These are phyloP conservation scores for Hanseniaspora sp. DNA, from an alignment of 1,139 yeast genomes.

Conservation along the genomic window DNA sequence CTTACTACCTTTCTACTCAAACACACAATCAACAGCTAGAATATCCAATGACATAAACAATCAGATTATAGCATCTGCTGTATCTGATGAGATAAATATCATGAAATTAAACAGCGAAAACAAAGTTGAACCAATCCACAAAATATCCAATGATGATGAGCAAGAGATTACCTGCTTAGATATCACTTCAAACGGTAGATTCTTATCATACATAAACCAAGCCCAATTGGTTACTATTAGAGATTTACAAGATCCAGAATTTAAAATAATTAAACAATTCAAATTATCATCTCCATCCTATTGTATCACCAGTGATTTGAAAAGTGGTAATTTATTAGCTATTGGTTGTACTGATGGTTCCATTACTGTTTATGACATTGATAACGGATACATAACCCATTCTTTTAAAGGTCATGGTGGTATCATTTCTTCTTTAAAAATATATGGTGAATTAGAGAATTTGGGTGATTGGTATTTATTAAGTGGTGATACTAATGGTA, in stretches of 20 bases:
- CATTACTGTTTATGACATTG: slow-evolving; percentile 85
- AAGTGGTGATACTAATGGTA: slow-evolving; percentile 80
- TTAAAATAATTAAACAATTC: slow-evolving; percentile 42
- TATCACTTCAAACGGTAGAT: slow-evolving; percentile 64
- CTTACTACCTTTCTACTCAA: slow-evolving; percentile 70
- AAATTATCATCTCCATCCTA: slow-evolving; percentile 71
- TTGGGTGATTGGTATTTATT: slow-evolving; percentile 67
- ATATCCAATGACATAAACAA: slow-evolving; percentile 47
- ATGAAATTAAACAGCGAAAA: slow-evolving; percentile 38
- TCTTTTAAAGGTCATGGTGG: slow-evolving; percentile 89
- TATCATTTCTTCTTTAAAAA: slow-evolving; percentile 67
- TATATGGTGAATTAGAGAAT: slow-evolving; percentile 56
- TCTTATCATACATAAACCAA: slow-evolving; percentile 65
- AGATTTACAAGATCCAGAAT: slow-evolving; percentile 30
- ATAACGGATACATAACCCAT: slow-evolving; percentile 79
- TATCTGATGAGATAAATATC: slow-evolving; percentile 60
- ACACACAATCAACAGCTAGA: slow-evolving; percentile 62
- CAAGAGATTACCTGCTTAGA: slow-evolving; percentile 56
- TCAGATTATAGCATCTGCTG: slow-evolving; percentile 63
- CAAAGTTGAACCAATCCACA: slow-evolving; percentile 39
- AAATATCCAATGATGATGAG: slow-evolving; percentile 79
- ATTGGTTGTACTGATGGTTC: slow-evolving; percentile 94
- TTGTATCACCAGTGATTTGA: slow-evolving; percentile 57
- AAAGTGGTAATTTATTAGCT: slow-evolving; percentile 73
- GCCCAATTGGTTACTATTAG: slow-evolving; percentile 71